Conservation (phyloP, 441 rosid genomes). For the Raphanus hybrid region DNA sequence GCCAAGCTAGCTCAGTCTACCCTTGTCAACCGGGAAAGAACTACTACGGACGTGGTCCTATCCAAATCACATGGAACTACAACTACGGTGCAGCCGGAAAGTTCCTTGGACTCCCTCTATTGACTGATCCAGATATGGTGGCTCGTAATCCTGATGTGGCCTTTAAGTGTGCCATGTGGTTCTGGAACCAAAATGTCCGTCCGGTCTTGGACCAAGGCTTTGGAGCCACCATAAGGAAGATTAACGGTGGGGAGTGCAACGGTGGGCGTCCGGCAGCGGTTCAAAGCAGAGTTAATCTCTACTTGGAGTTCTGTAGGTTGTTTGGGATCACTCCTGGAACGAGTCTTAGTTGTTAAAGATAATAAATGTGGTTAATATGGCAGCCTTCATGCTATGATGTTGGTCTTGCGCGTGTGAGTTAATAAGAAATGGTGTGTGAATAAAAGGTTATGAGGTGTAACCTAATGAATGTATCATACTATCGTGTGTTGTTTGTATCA, state of each 20-base stretch:
- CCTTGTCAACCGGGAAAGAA: constrained; percentile 41
- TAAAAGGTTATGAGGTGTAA: constrained; percentile 30
- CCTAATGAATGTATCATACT: constrained; percentile 12
- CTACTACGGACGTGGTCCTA: constrained; percentile 65
- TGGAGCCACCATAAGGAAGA: constrained; percentile 57
- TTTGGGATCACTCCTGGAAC: constrained; percentile 54
- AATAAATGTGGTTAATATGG: constrained; percentile 5
- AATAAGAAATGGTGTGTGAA: constrained; percentile 12
- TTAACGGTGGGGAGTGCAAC: constrained; percentile 60
- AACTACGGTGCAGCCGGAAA: constrained; percentile 65
- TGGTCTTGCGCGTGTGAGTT: constrained; percentile 26
- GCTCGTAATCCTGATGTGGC: constrained; percentile 50
- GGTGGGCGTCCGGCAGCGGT: constrained; percentile 45
- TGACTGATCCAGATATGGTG: constrained; percentile 59
- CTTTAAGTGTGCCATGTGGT: constrained; percentile 59
- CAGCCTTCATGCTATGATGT: constrained; percentile 6
- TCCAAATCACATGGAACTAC: constrained; percentile 70
- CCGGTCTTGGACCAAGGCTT: constrained; percentile 53
- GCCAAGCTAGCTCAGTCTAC: constrained; percentile 33
- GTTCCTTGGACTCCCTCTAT: constrained; percentile 52
- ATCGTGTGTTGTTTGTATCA: constrained; percentile 28
- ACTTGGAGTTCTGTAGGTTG: constrained; percentile 48
- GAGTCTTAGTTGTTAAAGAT: constrained; percentile 46
- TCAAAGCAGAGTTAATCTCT: constrained; percentile 44
- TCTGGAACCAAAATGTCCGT: constrained; percentile 54